Conservation (phyloP, 139 green algal genomes). For the Asterochloris sp. region DNA sequence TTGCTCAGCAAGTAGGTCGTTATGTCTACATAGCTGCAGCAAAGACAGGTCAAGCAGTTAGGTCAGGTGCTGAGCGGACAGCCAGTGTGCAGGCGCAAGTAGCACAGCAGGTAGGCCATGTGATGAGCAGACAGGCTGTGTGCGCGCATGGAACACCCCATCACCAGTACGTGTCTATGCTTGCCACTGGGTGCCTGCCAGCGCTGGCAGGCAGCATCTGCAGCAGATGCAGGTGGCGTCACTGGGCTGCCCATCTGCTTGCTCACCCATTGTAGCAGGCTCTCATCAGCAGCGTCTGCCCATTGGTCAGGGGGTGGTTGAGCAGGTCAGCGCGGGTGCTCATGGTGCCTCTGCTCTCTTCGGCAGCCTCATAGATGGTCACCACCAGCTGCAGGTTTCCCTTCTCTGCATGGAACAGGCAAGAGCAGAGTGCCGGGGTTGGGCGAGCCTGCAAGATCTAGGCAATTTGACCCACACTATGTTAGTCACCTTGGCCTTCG, state of each 20-base stretch:
- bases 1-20: constrained; percentile 24
- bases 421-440: background rate
- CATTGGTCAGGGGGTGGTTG: constrained; percentile 4
- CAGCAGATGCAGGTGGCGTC: no score
- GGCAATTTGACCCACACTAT: background rate
- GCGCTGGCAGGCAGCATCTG: background rate
- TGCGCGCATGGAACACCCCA: background rate
- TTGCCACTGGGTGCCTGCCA: background rate
- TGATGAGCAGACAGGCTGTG: background rate
- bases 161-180: background rate
- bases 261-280: constrained; percentile 18
- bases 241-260: background rate
- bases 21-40: constrained; percentile 20
- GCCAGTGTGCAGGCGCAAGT: background rate
- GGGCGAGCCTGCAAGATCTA: background rate
- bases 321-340: constrained; percentile 4
- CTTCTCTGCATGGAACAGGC: background rate
- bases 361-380: constrained; percentile 14
- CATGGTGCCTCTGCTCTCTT: constrained; percentile 2
- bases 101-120: background rate
- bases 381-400: constrained; percentile 15
- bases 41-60: background rate
- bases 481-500: background rate
- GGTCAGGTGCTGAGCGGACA: background rate
- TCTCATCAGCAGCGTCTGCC: constrained; percentile 19